Conservation (phyloP, 2,329 filamentous ascomycete species). For the Xylariaceae sp. region DNA sequence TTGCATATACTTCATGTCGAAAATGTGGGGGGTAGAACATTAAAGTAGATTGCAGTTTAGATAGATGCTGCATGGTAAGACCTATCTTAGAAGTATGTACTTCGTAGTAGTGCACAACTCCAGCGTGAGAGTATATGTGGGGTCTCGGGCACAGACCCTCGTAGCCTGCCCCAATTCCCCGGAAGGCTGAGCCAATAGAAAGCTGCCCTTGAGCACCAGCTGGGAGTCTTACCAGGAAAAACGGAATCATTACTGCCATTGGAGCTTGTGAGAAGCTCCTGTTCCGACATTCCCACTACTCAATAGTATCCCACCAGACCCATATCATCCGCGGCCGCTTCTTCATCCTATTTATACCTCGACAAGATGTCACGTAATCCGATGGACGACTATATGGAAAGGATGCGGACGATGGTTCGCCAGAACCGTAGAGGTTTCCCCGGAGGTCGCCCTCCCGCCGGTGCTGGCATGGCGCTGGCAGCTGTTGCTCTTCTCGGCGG, state of each 20-base stretch:
- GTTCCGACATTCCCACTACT: conserved; percentile 7
- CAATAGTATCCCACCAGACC: conserved; percentile 1
- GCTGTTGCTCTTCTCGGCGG: conserved; percentile 53
- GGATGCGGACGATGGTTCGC: conserved; percentile 38
- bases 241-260: conserved; percentile 18
- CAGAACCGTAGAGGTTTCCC: conserved; percentile 48
- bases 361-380: conserved; percentile 41
- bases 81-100: no score
- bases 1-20: neutral
- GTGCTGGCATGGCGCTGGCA: conserved; percentile 48
- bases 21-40: no score
- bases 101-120: no score
- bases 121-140: no score
- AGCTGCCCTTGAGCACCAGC: conserved; percentile 1
- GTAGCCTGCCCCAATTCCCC: no score
- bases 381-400: conserved; percentile 39
- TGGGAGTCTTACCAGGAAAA: conserved; percentile 25
- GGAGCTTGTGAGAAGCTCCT: conserved; percentile 19
- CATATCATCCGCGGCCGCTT: neutral
- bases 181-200: conserved; percentile 23
- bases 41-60: no score
- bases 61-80: no score
- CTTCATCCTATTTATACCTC: conserved; percentile 1
- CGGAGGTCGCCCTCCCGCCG: conserved; percentile 49
- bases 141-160: no score